Evolutionary conservation across 139 green algal genomes (phyloP).

Genomic region (Deuterostichococcus epilithicus): DNA sequence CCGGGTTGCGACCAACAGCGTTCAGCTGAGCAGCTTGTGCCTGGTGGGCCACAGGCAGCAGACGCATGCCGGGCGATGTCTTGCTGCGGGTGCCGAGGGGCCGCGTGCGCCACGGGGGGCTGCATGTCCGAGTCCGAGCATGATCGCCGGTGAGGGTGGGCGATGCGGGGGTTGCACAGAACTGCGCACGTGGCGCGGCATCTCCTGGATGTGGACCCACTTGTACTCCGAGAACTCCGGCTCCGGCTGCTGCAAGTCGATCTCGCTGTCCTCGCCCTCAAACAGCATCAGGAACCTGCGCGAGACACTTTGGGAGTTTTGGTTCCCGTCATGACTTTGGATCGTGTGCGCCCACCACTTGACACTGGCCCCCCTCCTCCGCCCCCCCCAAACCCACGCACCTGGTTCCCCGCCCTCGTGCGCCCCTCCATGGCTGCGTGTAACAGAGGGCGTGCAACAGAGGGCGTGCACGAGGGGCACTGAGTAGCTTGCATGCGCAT

Average conservation of each 20-base stretch:
- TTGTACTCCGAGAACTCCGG: conserved; percentile 44
- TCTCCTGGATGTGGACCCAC: conserved; percentile 33
- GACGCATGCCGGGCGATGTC: neutral
- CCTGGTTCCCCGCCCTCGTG: too few relatives aligned
- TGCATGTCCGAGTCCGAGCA: neutral
- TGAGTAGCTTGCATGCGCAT: too few relatives aligned
- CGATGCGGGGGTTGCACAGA: neutral
- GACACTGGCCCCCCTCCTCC: too few relatives aligned
- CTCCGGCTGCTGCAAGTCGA: conserved; percentile 31
- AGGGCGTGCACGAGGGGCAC: too few relatives aligned
- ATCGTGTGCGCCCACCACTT: neutral
- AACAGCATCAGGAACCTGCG: conserved; percentile 42
- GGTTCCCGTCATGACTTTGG: neutral
- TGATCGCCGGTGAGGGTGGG: too few relatives aligned
- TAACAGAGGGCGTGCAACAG: too few relatives aligned
- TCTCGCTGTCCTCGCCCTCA: conserved; percentile 35
- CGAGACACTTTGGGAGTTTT: neutral
- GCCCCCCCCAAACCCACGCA: too few relatives aligned
- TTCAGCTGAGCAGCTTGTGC: neutral
- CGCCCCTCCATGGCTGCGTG: too few relatives aligned
- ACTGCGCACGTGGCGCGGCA: conserved; percentile 14
- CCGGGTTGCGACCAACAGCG: neutral
- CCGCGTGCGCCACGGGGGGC: neutral
- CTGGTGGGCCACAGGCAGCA: neutral
- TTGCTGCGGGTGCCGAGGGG: neutral